Evolutionary conservation across 495 filamentous ascomycete genomes (phyloP).

Genomic region (Talaromyces ruber): DNA sequence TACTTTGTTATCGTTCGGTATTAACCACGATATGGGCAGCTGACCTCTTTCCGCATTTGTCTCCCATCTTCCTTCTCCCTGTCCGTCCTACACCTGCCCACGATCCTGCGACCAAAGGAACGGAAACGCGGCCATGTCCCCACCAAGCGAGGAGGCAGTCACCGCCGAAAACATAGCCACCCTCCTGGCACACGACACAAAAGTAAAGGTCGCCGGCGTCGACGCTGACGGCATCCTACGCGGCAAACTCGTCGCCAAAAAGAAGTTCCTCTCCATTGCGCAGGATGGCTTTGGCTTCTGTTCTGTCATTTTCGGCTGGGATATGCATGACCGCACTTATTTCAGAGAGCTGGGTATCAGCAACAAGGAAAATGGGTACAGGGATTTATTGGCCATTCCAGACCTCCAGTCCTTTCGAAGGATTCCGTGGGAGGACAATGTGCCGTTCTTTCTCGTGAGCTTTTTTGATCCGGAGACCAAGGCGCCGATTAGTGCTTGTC

Average conservation of each 20-base stretch:
- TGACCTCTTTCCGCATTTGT: not conserved
- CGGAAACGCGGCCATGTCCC: not conserved
- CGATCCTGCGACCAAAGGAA: not conserved
- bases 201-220: conserved; percentile 85
- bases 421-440: conserved; percentile 90
- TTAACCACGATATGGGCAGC: not conserved
- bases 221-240: conserved; percentile 89
- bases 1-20: not conserved
- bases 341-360: conserved; percentile 70
- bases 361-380: conserved; percentile 86
- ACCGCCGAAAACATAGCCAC: conserved; percentile 52
- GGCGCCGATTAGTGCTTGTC: conserved; percentile 67
- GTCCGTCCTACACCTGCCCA: not conserved
- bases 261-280: conserved; percentile 85
- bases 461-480: conserved; percentile 54
- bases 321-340: conserved; percentile 94
- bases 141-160: conserved; percentile 17
- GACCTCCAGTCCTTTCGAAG: conserved; percentile 76
- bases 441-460: conserved; percentile 88
- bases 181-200: conserved; percentile 64
- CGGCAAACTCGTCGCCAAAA: conserved; percentile 92
- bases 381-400: conserved; percentile 76
- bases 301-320: conserved; percentile 94
- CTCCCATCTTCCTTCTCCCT: not conserved
- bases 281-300: conserved; percentile 90